Percentiles rank a stretch among this genome's conserved stretches.
Conservation (phyloP, 164 flowering plant species). For the Umbellularia californica region DNA sequence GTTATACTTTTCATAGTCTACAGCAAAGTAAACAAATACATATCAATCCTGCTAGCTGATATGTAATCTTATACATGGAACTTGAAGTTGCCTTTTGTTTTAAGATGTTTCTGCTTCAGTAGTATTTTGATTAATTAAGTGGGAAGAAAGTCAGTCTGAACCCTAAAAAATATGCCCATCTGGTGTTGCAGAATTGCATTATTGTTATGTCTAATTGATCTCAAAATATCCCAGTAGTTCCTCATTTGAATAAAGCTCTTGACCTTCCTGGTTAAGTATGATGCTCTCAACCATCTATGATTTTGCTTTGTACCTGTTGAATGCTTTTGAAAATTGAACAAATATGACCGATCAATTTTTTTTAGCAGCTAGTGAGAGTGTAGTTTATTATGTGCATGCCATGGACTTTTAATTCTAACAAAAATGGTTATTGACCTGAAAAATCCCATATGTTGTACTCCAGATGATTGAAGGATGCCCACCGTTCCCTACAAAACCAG, state of each 20-base stretch:
- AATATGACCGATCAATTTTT: too few species aligned
- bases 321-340: background rate
- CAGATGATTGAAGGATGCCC: conserved; percentile 96
- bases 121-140: too few species aligned
- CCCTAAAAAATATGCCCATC: too few species aligned
- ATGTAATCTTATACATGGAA: too few species aligned
- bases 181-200: too few species aligned
- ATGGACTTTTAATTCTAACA: background rate
- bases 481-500: conserved; percentile 66
- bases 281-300: background rate
- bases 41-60: too few species aligned
- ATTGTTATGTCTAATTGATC: too few species aligned
- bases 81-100: too few species aligned
- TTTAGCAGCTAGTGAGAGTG: background rate
- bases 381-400: background rate
- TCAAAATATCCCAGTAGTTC: background rate
- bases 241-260: background rate
- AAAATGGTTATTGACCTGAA: background rate
- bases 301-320: background rate
- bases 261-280: background rate
- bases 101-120: too few species aligned
- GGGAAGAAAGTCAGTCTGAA: too few species aligned
- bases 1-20: too few species aligned
- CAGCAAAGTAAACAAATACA: too few species aligned
- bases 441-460: conserved; percentile 6